Evolutionary conservation across 2,329 filamentous ascomycete species (phyloP).

Genomic region (Apiospora hydei): DNA sequence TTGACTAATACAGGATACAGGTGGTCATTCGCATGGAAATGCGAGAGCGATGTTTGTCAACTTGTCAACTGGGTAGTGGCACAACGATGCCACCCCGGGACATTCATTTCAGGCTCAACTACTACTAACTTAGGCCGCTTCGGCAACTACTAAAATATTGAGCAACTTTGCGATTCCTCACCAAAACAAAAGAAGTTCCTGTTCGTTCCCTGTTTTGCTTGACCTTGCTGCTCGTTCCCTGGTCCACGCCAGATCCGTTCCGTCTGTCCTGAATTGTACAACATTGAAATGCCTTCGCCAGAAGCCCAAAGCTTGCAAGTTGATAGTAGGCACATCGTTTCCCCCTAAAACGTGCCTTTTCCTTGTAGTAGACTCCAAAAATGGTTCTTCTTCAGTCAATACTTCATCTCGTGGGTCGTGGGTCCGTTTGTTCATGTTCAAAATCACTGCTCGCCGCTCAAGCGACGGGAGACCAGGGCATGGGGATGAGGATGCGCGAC

Average conservation of each 20-base stretch:
- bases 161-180: neutral
- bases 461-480: conserved; percentile 95
- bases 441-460: conserved; percentile 47
- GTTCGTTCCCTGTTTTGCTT: conserved; percentile 24
- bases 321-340: neutral
- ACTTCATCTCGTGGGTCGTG: neutral
- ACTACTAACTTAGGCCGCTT: neutral
- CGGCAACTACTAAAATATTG: neutral
- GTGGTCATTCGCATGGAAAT: neutral
- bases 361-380: neutral
- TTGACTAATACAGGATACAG: too few species aligned
- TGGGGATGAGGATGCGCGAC: conserved; percentile 89
- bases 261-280: neutral
- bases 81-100: neutral
- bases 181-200: neutral
- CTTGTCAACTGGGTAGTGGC: neutral
- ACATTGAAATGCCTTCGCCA: conserved; percentile 19
- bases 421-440: neutral
- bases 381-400: neutral
- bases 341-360: neutral
- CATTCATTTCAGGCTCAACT: conserved; percentile 10
- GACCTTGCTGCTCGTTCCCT: neutral
- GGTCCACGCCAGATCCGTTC: neutral
- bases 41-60: neutral
- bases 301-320: conserved; percentile 22